phyloP scores from a whole-genome alignment of 148 eudicot species.

The Suaeda aralocaspica region DNA sequence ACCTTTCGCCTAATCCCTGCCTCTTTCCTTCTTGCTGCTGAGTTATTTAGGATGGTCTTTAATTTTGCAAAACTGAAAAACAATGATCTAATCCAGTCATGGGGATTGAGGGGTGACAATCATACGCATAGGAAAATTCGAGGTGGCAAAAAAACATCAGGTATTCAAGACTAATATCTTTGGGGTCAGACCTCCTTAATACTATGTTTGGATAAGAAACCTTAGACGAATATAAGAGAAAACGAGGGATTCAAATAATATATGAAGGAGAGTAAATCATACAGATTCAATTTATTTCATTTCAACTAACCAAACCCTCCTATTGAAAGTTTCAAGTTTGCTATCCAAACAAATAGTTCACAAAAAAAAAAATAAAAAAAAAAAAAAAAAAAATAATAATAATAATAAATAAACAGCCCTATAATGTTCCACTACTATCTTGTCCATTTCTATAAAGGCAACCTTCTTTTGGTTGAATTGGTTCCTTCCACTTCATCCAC shows the following conservation, averaged over 20 bases:
- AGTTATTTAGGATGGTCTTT: conserved; percentile 4
- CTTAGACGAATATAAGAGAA: too few relatives aligned
- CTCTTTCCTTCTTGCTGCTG: conserved; percentile 2
- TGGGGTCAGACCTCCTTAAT: too few relatives aligned
- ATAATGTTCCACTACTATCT: conserved; percentile 38
- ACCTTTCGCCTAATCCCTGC: not conserved
- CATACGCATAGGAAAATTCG: conserved; percentile 20
- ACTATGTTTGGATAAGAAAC: too few relatives aligned
- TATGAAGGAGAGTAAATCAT: too few relatives aligned
- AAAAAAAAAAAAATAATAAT: conserved; percentile 14
- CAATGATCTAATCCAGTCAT: conserved; percentile 35
- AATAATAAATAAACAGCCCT: conserved; percentile 16
- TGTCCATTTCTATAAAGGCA: conserved; percentile 18
- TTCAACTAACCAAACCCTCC: too few relatives aligned
- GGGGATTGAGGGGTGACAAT: conserved; percentile 33
- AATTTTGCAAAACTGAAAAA: conserved; percentile 13
- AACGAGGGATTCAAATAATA: too few relatives aligned
- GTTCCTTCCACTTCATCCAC: conserved; percentile 50
- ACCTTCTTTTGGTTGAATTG: conserved; percentile 31
- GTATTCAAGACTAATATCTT: too few relatives aligned
- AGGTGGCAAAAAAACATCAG: too few relatives aligned
- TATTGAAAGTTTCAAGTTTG: too few relatives aligned
- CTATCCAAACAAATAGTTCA: too few relatives aligned
- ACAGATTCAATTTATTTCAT: too few relatives aligned
- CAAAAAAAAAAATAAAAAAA: too few relatives aligned